Base-by-base conservation (phyloP, 768 basidiomycete genomes). In the Lyophyllum atratum region DNA sequence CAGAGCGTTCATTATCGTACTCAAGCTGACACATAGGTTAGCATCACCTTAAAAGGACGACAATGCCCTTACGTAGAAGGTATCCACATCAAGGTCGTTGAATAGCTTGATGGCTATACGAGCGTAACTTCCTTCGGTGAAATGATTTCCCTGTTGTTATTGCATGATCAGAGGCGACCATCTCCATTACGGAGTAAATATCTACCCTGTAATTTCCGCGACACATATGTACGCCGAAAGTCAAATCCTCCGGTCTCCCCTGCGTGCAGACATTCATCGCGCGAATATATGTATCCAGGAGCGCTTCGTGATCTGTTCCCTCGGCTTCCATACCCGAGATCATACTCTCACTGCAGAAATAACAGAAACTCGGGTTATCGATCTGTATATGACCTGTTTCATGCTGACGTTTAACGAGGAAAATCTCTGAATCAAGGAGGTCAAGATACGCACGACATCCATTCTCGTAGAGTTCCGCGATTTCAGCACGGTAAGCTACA, bases 251-350 rank as follows among this genome's bases (percentile, higher is more conserved):
- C 8, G 85, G 84, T 22, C 80, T 76, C 25, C 73, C 82, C 56
- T 75, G 68, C 1, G 84, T 76, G 61, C 80, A 76, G n/a, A 77
- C 63, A 66, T 81, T 85, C 74, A 85, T 85, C 17, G 83, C 80
- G 54, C 80, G 75, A 66, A 87, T 82, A 66, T 89, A 88, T 8
- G 81, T 80, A 51, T 88, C 80, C 19, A 91, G 76, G 31, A 90
- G 75, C 3, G 78, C 79, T 52, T 81, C 83, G 17, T 82, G 78
- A 68, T 92, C 85, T n/a, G 81, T 74, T 1, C 81, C 82, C 47
- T 77, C 80, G 21, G 75, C 78, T 66, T 77, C 76, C 83, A 89
- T 85, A 25, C 70, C 77, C 17, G 62, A 58, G 39, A 79, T 72
- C 74, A 75, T 77, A 44, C 59, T 79, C 66, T 85, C 83, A 54